phyloP scores from a whole-genome alignment of 2,329 filamentous ascomycete genomes.

The Plenodomus tracheiphilus region DNA sequence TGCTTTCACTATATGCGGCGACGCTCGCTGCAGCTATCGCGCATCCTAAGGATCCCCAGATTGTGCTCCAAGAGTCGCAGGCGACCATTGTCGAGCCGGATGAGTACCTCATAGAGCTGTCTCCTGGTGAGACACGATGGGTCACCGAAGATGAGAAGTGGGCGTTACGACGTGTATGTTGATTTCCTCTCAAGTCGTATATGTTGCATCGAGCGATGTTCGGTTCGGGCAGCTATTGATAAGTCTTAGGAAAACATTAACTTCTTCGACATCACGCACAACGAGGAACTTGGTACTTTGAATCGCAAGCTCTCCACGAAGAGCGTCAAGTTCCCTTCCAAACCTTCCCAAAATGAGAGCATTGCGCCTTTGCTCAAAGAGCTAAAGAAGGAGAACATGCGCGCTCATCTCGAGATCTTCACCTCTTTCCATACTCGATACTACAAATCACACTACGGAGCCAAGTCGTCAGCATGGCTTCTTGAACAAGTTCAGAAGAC shows the following conservation, averaged over 20 bases:
- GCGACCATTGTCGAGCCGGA: conserved; percentile 34
- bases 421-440: conserved; percentile 81
- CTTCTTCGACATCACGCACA: conserved; percentile 94
- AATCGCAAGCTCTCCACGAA: conserved; percentile 30
- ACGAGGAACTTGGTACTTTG: conserved; percentile 63
- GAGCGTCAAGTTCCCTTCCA: conserved; percentile 67
- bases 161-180: conserved; percentile 76
- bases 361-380: conserved; percentile 68
- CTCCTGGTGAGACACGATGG: conserved; percentile 81
- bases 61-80: conserved; percentile 34
- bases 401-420: conserved; percentile 74
- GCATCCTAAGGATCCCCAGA: conserved; percentile 30
- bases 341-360: conserved; percentile 66
- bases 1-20: conserved; percentile 39
- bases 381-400: conserved; percentile 76
- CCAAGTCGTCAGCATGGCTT: conserved; percentile 86
- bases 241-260: conserved; percentile 71
- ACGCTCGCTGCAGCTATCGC: conserved; percentile 32
- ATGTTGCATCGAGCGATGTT: not conserved
- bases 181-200: not conserved
- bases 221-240: conserved; percentile 19
- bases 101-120: conserved; percentile 72
- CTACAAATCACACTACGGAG: conserved; percentile 77
- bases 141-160: conserved; percentile 96
- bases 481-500: conserved; percentile 72